These are phyloP conservation scores for Annulohypoxylon bovei DNA, from an alignment of 495 filamentous ascomycete species.

Conservation along the genomic window DNA sequence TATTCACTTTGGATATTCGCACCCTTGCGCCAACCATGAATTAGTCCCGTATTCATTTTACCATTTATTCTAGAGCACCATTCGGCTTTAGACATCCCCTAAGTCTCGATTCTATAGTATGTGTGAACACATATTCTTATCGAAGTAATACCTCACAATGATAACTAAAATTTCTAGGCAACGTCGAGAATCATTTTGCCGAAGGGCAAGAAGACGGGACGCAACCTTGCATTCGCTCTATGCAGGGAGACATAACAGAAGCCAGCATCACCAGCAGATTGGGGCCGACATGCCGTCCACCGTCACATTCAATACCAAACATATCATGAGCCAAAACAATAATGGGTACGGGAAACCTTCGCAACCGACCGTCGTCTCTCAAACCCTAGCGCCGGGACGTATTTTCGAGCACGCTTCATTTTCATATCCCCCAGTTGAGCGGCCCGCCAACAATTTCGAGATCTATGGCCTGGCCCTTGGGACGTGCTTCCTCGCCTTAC, in stretches of 20 bases:
- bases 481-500: slow-evolving; percentile 22
- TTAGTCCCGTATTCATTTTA: slow-evolving; percentile 15
- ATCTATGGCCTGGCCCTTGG: slow-evolving; percentile 28
- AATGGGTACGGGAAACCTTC: not conserved
- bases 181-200: slow-evolving; percentile 18
- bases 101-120: not conserved
- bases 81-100: not conserved
- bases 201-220: slow-evolving; percentile 11
- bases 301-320: not conserved
- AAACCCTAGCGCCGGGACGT: not conserved
- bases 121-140: not conserved
- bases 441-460: slow-evolving; percentile 11
- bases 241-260: not conserved
- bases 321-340: not conserved
- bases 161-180: slow-evolving; percentile 19
- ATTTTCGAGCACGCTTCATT: slow-evolving; percentile 1
- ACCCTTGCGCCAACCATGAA: slow-evolving; percentile 12
- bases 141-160: slow-evolving; percentile 5
- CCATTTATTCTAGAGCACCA: slow-evolving; percentile 6
- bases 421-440: not conserved
- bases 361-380: not conserved
- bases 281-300: slow-evolving; percentile 12
- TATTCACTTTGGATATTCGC: slow-evolving; percentile 11
- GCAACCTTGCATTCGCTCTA: not conserved
- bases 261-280: not conserved